Base-by-base conservation (phyloP, 2,329 filamentous ascomycete species). In the Neurospora crassa region DNA sequence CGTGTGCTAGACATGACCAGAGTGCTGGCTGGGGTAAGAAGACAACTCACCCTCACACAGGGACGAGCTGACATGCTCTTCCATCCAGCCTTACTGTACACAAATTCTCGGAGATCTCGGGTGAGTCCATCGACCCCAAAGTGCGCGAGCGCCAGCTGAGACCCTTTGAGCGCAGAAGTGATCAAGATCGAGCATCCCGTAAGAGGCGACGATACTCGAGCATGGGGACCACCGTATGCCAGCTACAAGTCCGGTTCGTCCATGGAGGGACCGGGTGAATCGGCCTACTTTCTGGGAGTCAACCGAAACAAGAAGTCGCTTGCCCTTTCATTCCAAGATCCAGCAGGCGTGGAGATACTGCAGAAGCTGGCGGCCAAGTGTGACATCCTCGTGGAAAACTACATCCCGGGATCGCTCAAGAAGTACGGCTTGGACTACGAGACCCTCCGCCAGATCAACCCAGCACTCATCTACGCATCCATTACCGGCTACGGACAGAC, bases 231-330 rank as follows among this genome's bases (percentile, higher is more conserved):
- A 34, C 96, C 96, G 1, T 99, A 96, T 80, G 96, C 96, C 8
- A 84, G 88, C 69, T 96, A 97, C 79, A 88, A 86, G 73, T 79
- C 88, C 41, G 87, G 84, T 3, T 86, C 88, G 18, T 78, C 83
- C 76, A 79, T 84, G 76, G 76, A 89, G 80, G 92, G 93, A 0
- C 91, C 92, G 0, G 96, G 96, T 34, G 96, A 99, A 81, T 96
- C 93, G 73, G 96, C 96, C 11, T 99, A 99, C 79, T 99, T 97
- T 77, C 84, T 99, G 40, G 90, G 91, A 69, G 96, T 93, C 18
- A 98, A 98, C 79, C 92, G 96, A 69, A 99, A 99, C 83, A 99
- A 99, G 80, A 97, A 96, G 79, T 98, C 95, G 0, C 81, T 99
- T 1, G 96, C 89, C 0, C 85, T 99, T 1, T 97, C 94, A 0